Base-by-base conservation (phyloP, 2,329 filamentous ascomycete species). In the Xylariaceae sp. region DNA sequence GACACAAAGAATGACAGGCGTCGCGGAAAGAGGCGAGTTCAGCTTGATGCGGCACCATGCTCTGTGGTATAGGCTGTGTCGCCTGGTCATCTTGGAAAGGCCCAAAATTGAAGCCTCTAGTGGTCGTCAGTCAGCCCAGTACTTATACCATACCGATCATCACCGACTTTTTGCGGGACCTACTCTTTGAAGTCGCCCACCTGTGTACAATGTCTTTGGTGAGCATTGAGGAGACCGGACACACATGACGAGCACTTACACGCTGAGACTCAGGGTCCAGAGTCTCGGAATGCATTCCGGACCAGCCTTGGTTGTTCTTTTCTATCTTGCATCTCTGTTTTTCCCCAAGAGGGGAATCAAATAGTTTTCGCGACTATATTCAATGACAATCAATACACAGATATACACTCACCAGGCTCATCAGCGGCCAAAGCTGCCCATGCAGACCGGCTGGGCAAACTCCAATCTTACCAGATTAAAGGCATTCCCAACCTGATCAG, bases 161-260 rank as follows among this genome's bases (percentile, higher is more conserved):
- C 16, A 39, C 35, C 24, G n/a, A 12, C 17, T 24, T 15, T 56
- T 66, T 6, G 13, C 13, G 30, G 6, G 16, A 17, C 30, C 30
- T 32, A 90, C 87, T 95, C 88, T 73, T 95, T 95, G 54, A 88
- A 89, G 59, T 95, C 89, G 13, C 88, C 87, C 24, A 82, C 73
- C 83, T 26, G 22, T 11, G 6, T 26, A 11, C 22, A n/a, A n/a
- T n/a, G n/a, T n/a, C n/a, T n/a, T n/a, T n/a, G n/a, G n/a, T n/a
- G n/a, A n/a, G n/a, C n/a, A n/a, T n/a, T n/a, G n/a, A n/a, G n/a
- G n/a, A n/a, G n/a, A n/a, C 22, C 22, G 22, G 6, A 11, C 11
- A 11, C 6, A 26, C 6, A 26, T 11, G 6, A 26, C 22, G 22
- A 26, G 17, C 8, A 61, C 67, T 56, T 72, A 86, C 87, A 64